Conservation (phyloP, 441 rosid genomes). For the Mallotus japonicus region DNA sequence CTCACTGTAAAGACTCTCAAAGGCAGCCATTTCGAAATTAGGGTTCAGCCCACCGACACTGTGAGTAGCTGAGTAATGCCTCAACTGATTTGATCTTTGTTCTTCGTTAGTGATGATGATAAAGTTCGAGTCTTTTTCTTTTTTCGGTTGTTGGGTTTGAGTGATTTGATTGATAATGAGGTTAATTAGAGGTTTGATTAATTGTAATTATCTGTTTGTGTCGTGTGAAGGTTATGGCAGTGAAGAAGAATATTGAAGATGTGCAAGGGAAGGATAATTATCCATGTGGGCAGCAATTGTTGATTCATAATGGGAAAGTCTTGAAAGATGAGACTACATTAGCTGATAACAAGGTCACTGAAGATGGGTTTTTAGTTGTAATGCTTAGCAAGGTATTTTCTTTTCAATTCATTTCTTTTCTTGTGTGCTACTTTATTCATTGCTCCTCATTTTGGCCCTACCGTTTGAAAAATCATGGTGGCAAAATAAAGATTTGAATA, state of each 20-base stretch:
- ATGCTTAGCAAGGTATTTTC: constrained; percentile 92
- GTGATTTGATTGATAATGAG: not conserved
- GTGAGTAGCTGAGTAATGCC: constrained; percentile 36
- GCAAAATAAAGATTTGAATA: not conserved
- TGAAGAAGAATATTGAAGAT: constrained; percentile 96
- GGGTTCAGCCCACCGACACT: constrained; percentile 85
- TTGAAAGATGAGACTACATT: constrained; percentile 93
- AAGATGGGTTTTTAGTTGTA: constrained; percentile 96
- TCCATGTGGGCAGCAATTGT: constrained; percentile 91
- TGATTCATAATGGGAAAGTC: constrained; percentile 97
- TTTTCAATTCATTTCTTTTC: not conserved
- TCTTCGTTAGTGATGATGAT: not conserved
- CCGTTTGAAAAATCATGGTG: not conserved
- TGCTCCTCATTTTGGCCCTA: no score
- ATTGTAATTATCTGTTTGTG: not conserved
- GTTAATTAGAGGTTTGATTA: not conserved
- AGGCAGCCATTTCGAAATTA: constrained; percentile 94
- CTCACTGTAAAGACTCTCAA: constrained; percentile 96
- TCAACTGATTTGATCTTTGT: no score
- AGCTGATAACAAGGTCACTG: constrained; percentile 75
- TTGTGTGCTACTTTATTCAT: no score
- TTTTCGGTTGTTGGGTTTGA: no score
- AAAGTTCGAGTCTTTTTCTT: not conserved
- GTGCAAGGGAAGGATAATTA: constrained; percentile 94
- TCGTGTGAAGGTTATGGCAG: constrained; percentile 70